These are phyloP conservation scores for Clathrospora elynae DNA, from an alignment of 2,329 filamentous ascomycete species.

Conservation along the genomic window DNA sequence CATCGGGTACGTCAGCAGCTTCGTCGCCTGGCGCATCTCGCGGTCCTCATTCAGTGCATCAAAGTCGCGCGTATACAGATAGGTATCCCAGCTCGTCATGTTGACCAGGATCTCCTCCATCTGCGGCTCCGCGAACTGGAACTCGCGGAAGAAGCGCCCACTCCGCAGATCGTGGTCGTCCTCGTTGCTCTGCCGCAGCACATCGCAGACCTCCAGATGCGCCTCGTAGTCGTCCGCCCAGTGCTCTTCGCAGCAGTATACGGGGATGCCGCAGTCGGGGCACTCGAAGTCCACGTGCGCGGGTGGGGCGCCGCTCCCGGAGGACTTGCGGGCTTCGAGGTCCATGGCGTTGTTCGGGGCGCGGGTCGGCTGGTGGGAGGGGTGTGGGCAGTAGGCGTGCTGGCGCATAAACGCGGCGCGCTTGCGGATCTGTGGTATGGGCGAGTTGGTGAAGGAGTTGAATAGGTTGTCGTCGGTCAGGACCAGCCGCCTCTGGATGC, in stretches of 20 bases:
- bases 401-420: constrained; percentile 90
- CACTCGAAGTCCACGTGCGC: constrained; percentile 92
- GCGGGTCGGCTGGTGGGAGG: constrained; percentile 78
- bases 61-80: constrained; percentile 90
- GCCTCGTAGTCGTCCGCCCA: constrained; percentile 96
- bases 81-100: constrained; percentile 98
- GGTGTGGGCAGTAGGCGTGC: constrained; percentile 92
- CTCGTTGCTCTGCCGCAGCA: constrained; percentile 90
- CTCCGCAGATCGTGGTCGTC: constrained; percentile 95
- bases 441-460: constrained; percentile 87
- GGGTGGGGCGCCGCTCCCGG: constrained; percentile 65
- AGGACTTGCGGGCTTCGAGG: constrained; percentile 63
- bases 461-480: constrained; percentile 83
- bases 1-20: constrained; percentile 89
- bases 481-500: constrained; percentile 46
- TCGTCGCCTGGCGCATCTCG: constrained; percentile 88
- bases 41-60: constrained; percentile 89
- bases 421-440: constrained; percentile 82
- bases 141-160: constrained; percentile 90
- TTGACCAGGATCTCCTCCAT: constrained; percentile 93
- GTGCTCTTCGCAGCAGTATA: constrained; percentile 92
- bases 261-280: constrained; percentile 90
- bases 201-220: constrained; percentile 91
- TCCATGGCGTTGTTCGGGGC: constrained; percentile 68
- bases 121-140: constrained; percentile 85